Percentiles rank a stretch among this genome's conserved stretches.
These are phyloP conservation scores for Tetracladium maxilliforme DNA, from an alignment of 2,329 filamentous ascomycete genomes.

Conservation along the genomic window DNA sequence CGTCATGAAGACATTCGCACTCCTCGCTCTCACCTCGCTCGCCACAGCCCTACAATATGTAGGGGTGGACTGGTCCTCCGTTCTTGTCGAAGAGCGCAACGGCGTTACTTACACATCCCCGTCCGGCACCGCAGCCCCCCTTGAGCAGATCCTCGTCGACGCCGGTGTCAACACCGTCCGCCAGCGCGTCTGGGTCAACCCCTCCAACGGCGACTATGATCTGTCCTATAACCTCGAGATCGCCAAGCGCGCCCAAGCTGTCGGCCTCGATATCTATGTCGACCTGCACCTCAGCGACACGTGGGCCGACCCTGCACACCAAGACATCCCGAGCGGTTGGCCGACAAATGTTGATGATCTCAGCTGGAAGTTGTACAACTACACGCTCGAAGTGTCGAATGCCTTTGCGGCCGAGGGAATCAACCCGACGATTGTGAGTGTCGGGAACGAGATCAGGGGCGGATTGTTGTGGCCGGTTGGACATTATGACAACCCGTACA, in stretches of 20 bases:
- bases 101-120: conserved; percentile 46
- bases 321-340: conserved; percentile 50
- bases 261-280: conserved; percentile 40
- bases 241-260: conserved; percentile 48
- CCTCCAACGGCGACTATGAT: conserved; percentile 48
- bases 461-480: conserved; percentile 56
- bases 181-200: conserved; percentile 60
- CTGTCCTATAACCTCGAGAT: conserved; percentile 56
- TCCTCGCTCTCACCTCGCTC: too few relatives aligned
- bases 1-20: too few relatives aligned
- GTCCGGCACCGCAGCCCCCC: conserved; percentile 31
- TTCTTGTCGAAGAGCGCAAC: conserved; percentile 43
- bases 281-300: conserved; percentile 55
- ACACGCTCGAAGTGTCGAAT: conserved; percentile 48
- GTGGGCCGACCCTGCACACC: conserved; percentile 55
- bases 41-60: background rate
- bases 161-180: conserved; percentile 56
- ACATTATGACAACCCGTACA: conserved; percentile 33
- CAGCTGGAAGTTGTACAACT: conserved; percentile 50
- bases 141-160: conserved; percentile 47
- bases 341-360: conserved; percentile 41
- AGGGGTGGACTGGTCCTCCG: conserved; percentile 58
- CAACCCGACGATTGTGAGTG: conserved; percentile 45
- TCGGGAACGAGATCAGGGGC: conserved; percentile 59
- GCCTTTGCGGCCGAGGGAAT: conserved; percentile 40